Percentiles rank a stretch among this genome's conserved stretches.
phyloP scores from a whole-genome alignment of 495 filamentous ascomycete genomes.

The Amphirosellinia nigrospora region DNA sequence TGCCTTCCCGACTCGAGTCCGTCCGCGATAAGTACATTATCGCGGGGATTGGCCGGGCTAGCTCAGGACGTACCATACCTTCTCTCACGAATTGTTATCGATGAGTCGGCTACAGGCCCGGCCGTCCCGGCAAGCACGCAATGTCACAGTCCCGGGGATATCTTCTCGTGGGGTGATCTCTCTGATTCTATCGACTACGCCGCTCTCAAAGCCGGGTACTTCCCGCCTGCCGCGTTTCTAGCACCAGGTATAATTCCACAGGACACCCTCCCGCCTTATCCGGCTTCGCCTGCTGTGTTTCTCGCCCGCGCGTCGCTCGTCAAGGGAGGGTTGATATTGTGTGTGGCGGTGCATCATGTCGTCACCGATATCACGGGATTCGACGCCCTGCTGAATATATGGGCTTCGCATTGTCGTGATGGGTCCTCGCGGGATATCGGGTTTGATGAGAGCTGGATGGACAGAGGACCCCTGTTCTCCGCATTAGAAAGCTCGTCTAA shows the following conservation, averaged over 20 bases:
- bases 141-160: conserved; percentile 29
- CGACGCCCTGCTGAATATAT: conserved; percentile 36
- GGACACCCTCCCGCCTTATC: conserved; percentile 30
- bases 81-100: conserved; percentile 31
- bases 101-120: background rate
- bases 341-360: conserved; percentile 37
- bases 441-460: conserved; percentile 34
- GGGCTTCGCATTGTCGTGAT: conserved; percentile 36
- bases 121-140: conserved; percentile 25
- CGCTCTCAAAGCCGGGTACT: conserved; percentile 27
- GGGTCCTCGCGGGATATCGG: conserved; percentile 22
- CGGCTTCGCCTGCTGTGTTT: conserved; percentile 34
- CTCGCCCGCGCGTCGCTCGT: conserved; percentile 33
- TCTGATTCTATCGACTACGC: conserved; percentile 31
- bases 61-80: conserved; percentile 36
- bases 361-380: conserved; percentile 40
- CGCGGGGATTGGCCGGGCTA: conserved; percentile 26
- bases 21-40: conserved; percentile 23
- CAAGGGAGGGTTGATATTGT: conserved; percentile 33
- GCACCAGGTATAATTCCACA: conserved; percentile 26
- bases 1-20: conserved; percentile 36
- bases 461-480: conserved; percentile 15
- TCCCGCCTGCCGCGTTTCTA: conserved; percentile 33
- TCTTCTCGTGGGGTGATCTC: conserved; percentile 32
- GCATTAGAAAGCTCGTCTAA: background rate